Conservation (phyloP, 129 eudicot species). For the Pulicaria dysenterica region DNA sequence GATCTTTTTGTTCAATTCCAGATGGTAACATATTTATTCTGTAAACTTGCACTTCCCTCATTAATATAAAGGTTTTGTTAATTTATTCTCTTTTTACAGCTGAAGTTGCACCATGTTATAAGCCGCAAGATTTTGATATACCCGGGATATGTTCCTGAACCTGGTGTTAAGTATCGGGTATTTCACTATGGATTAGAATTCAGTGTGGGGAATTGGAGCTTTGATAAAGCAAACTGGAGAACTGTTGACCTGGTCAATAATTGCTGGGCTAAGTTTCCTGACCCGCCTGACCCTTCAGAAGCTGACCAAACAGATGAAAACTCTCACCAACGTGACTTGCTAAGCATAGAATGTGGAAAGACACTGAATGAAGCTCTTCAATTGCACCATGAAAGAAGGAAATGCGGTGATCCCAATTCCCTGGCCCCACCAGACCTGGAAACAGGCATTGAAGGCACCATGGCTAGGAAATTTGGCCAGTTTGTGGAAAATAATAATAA, state of each 20-base stretch:
- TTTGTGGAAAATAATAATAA: conserved; percentile 32
- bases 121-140: conserved; percentile 70
- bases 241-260: conserved; percentile 59
- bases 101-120: conserved; percentile 79
- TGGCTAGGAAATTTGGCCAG: conserved; percentile 43
- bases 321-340: conserved; percentile 56
- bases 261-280: conserved; percentile 96
- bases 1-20: conserved; percentile 15
- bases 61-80: not conserved
- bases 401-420: conserved; percentile 52
- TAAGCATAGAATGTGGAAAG: conserved; percentile 82
- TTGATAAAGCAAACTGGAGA: conserved; percentile 96
- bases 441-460: conserved; percentile 27
- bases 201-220: conserved; percentile 84
- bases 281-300: conserved; percentile 75
- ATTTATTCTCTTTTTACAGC: conserved; percentile 45
- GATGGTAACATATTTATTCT: not conserved
- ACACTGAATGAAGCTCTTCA: conserved; percentile 77
- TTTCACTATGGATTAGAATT: conserved; percentile 89
- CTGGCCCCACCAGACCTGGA: conserved; percentile 34
- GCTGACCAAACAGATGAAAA: conserved; percentile 60
- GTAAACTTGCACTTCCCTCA: not conserved
- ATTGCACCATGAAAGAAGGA: conserved; percentile 59
- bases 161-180: conserved; percentile 73
- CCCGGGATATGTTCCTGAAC: conserved; percentile 82